Evolutionary conservation across 2,329 filamentous ascomycete species (phyloP).

Genomic region (Tolypocladium nubicola): DNA sequence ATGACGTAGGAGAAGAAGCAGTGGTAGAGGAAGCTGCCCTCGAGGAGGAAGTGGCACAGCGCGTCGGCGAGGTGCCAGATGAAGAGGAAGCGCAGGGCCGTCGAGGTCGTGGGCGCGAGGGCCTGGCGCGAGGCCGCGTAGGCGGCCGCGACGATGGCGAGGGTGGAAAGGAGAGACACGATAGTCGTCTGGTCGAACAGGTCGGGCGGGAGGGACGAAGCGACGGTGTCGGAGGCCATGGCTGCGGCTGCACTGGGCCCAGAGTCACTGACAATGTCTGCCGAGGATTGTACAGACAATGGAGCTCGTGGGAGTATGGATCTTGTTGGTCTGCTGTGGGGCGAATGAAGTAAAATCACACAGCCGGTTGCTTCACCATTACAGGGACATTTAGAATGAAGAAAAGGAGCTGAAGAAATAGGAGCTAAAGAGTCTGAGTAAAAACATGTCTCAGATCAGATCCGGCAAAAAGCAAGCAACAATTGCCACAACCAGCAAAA

Average conservation of each 20-base stretch:
- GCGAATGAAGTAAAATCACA: too few relatives aligned
- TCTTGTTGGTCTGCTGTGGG: background rate
- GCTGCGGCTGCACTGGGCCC: background rate
- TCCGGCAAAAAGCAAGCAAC: background rate
- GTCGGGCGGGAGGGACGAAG: constrained; percentile 36
- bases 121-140: constrained; percentile 36
- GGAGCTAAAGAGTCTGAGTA: too few relatives aligned
- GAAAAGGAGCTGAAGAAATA: too few relatives aligned
- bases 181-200: constrained; percentile 51
- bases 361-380: background rate
- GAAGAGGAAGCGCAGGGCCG: constrained; percentile 66
- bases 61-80: constrained; percentile 93
- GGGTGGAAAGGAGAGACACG: constrained; percentile 43
- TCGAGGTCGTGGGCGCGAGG: constrained; percentile 37
- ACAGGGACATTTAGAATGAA: too few relatives aligned
- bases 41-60: constrained; percentile 81
- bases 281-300: background rate
- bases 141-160: constrained; percentile 39
- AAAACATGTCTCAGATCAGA: background rate
- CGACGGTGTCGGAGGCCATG: constrained; percentile 5
- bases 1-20: constrained; percentile 64
- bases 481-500: background rate
- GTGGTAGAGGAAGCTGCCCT: constrained; percentile 86
- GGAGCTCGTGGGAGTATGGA: background rate
- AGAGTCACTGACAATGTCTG: background rate